phyloP scores from a whole-genome alignment of 371 early-diverging fungal genomes.

The Rhizopus microsporus region DNA sequence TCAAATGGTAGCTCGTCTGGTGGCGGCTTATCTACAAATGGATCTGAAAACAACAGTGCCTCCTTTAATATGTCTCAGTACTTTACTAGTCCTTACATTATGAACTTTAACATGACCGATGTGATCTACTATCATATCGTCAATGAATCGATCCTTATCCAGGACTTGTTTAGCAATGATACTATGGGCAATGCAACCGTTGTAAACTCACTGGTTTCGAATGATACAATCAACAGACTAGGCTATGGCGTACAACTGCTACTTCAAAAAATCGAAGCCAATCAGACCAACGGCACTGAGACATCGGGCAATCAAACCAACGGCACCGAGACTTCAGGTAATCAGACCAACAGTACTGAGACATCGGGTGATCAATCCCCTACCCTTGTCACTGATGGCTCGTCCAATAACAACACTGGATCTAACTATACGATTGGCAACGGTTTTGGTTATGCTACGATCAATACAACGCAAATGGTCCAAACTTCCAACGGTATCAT shows the following conservation, averaged over 20 bases:
- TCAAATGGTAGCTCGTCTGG: background rate
- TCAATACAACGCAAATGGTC: constrained; percentile 22
- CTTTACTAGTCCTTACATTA: background rate
- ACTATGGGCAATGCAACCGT: constrained; percentile 4
- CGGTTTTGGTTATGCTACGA: constrained; percentile 25
- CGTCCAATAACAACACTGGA: background rate
- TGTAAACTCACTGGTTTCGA: constrained; percentile 26
- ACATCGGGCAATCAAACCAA: background rate
- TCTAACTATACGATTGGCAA: constrained; percentile 15
- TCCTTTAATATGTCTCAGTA: background rate
- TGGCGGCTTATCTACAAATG: background rate
- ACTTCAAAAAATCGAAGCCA: constrained; percentile 20
- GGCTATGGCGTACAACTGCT: constrained; percentile 26
- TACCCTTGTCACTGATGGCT: too few relatives aligned
- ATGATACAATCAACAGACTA: constrained; percentile 22
- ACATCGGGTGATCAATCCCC: background rate
- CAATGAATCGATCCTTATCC: constrained; percentile 24
- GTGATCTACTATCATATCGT: constrained; percentile 36
- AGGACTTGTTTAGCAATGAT: background rate
- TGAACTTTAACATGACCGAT: constrained; percentile 23
- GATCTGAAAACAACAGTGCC: background rate
- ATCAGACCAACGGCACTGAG: constrained; percentile 6
- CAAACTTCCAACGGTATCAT: constrained; percentile 38
- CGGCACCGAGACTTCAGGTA: background rate
- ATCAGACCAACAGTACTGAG: background rate